These are phyloP conservation scores for Populus simonii DNA, from an alignment of 345 rosid genomes.

Conservation along the genomic window DNA sequence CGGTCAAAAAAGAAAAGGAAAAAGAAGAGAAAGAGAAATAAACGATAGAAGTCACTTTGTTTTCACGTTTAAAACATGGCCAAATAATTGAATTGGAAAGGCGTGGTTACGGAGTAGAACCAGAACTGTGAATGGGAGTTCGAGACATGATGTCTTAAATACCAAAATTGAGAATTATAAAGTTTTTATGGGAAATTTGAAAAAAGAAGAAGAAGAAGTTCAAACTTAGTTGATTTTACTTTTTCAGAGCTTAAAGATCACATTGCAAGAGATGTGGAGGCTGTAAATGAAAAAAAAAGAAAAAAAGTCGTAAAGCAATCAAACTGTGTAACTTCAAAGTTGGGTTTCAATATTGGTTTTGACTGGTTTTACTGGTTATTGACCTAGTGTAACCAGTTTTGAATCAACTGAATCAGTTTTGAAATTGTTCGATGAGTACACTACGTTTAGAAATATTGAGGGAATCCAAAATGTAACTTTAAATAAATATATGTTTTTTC, in stretches of 20 bases:
- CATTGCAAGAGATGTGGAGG: neutral
- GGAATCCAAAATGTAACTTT: no score
- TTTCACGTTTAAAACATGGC: neutral
- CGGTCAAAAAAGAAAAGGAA: neutral
- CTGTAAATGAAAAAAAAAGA: no score
- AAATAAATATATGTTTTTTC: no score
- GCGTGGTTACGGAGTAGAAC: neutral
- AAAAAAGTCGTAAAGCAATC: neutral
- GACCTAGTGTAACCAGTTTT: no score
- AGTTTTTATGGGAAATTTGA: neutral
- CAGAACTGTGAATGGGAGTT: neutral
- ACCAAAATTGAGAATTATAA: neutral
- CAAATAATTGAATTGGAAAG: neutral
- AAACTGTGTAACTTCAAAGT: neutral
- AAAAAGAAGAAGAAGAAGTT: no score
- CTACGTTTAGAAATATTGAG: no score
- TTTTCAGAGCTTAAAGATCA: neutral
- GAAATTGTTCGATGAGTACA: no score
- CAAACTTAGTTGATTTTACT: neutral
- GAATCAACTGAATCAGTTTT: no score
- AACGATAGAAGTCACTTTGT: neutral
- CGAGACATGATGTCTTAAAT: neutral
- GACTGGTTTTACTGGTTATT: neutral
- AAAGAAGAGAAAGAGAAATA: neutral
- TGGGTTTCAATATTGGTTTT: neutral